Percentiles rank a stretch among this genome's conserved stretches.
Conservation (phyloP, 2,329 filamentous ascomycete genomes). For the Aspergillus sojae region DNA sequence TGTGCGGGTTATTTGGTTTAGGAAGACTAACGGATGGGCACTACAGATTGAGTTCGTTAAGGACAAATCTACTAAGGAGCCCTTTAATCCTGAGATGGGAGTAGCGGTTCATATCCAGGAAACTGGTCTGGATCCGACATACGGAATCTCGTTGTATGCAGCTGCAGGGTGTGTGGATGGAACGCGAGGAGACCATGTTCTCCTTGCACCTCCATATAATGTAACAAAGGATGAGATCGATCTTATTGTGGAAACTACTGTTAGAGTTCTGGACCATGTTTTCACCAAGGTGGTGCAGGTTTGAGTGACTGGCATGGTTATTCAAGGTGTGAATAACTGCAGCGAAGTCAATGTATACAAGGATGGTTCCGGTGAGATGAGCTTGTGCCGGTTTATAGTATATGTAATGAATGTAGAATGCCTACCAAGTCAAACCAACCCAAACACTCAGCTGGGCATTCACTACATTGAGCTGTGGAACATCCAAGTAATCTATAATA, state of each 20-base stretch:
- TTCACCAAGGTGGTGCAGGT: slow-evolving; percentile 34
- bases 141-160: slow-evolving; percentile 65
- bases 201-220: slow-evolving; percentile 71
- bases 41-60: slow-evolving; percentile 59
- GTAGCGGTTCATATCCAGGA: slow-evolving; percentile 56
- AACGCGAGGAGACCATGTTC: slow-evolving; percentile 66
- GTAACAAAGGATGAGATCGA: slow-evolving; percentile 60
- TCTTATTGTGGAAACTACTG: slow-evolving; percentile 55
- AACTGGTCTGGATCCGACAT: slow-evolving; percentile 45
- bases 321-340: no score
- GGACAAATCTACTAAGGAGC: slow-evolving; percentile 56
- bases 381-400: background rate
- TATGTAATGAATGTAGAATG: background rate
- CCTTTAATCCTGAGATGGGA: slow-evolving; percentile 51
- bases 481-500: slow-evolving; percentile 14
- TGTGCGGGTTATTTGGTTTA: background rate
- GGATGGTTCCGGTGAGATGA: background rate
- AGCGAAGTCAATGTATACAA: background rate
- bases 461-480: background rate
- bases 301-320: background rate
- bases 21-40: background rate
- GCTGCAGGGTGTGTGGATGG: slow-evolving; percentile 64
- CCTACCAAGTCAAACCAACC: background rate
- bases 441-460: background rate
- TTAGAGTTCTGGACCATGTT: slow-evolving; percentile 56